Percentiles rank a stretch among this genome's conserved stretches.
phyloP scores from a whole-genome alignment of 2,329 filamentous ascomycete genomes.

The Hortaea werneckii region DNA sequence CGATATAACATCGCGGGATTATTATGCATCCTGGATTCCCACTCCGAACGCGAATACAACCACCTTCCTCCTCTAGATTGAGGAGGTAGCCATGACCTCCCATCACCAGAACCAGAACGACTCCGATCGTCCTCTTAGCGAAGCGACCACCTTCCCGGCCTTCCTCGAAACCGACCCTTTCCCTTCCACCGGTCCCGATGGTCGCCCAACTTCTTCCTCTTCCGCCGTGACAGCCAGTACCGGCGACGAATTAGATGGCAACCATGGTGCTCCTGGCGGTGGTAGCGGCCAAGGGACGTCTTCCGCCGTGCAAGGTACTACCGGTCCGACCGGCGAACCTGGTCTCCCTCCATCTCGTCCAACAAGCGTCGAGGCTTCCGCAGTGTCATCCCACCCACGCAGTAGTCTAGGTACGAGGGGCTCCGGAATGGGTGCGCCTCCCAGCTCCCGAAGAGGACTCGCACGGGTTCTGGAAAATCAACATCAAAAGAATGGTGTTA shows the following conservation, averaged over 20 bases:
- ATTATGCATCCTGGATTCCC: too few species aligned
- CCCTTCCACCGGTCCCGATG: constrained; percentile 7
- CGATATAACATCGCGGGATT: too few species aligned
- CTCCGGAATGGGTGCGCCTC: constrained; percentile 7
- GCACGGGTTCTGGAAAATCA: constrained; percentile 6
- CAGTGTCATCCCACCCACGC: not conserved
- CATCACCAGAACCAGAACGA: not conserved
- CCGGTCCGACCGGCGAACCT: constrained; percentile 38
- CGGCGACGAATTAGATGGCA: constrained; percentile 5
- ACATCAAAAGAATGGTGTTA: constrained; percentile 2
- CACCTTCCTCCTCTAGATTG: too few species aligned
- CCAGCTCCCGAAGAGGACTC: constrained; percentile 12
- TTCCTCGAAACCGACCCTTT: constrained; percentile 21
- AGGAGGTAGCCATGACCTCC: too few species aligned
- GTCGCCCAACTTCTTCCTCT: constrained; percentile 10
- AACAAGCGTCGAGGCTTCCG: constrained; percentile 22
- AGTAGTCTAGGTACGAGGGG: not conserved
- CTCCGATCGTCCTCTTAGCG: constrained; percentile 1
- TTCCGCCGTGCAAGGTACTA: constrained; percentile 22
- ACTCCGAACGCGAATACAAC: too few species aligned
- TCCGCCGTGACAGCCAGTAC: constrained; percentile 13
- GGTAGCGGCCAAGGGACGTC: not conserved
- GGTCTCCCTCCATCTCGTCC: constrained; percentile 40
- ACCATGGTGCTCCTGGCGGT: not conserved
- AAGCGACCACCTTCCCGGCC: constrained; percentile 2